Percentiles rank a stretch among this genome's conserved stretches.
phyloP scores from a whole-genome alignment of 306 rosid genomes.

The Quercus engelmannii region DNA sequence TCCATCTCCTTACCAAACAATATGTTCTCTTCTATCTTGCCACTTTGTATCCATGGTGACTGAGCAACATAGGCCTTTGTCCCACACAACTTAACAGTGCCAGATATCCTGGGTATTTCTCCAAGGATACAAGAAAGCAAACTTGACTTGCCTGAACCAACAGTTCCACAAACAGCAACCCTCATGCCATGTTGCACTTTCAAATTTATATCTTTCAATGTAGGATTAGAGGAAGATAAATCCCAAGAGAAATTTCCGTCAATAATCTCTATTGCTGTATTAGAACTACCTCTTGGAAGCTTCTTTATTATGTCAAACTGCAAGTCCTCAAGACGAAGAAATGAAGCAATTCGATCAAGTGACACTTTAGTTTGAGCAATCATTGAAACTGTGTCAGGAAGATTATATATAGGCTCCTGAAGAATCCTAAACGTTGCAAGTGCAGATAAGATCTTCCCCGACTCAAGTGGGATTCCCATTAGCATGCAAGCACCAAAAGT shows the following conservation, averaged over 20 bases:
- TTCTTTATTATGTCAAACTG: constrained; percentile 14
- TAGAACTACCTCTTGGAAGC: constrained; percentile 18
- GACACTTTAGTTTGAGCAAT: constrained; percentile 31
- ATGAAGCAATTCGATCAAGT: constrained; percentile 28
- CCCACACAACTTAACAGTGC: constrained; percentile 21
- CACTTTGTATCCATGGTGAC: constrained; percentile 33
- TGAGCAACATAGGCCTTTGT: constrained; percentile 31
- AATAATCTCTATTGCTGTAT: constrained; percentile 16
- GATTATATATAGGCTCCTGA: constrained; percentile 19
- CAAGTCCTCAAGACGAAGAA: constrained; percentile 14
- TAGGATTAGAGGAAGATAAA: not conserved
- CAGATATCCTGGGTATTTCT: constrained; percentile 26
- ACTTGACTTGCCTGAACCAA: constrained; percentile 36
- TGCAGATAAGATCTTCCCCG: constrained; percentile 36
- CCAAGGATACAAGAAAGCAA: constrained; percentile 27
- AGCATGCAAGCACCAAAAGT: constrained; percentile 30
- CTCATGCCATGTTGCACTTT: constrained; percentile 18
- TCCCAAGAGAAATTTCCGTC: constrained; percentile 34
- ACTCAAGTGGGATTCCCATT: constrained; percentile 28
- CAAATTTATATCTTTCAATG: constrained; percentile 22
- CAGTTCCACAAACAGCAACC: constrained; percentile 31
- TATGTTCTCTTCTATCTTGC: constrained; percentile 29
- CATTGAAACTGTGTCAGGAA: constrained; percentile 26
- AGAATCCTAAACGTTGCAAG: constrained; percentile 34
- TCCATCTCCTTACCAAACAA: constrained; percentile 62